Base-by-base conservation (phyloP, 495 filamentous ascomycete genomes). In the Tuber aestivum region DNA sequence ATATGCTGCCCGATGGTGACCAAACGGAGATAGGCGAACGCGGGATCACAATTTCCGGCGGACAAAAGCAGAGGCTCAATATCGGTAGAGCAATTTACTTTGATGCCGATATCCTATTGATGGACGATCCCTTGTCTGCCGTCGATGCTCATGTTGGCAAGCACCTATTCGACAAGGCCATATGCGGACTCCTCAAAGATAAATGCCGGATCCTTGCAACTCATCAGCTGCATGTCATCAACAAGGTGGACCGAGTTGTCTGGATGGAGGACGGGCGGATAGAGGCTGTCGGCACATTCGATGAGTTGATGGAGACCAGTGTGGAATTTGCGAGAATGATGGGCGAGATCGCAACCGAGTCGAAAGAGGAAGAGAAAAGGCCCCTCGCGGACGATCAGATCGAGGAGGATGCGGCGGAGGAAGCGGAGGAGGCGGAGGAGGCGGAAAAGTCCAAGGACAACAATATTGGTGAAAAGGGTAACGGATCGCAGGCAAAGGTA, bases 141-240 rank as follows among this genome's bases (percentile, higher is more conserved):
- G 92, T 95, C 7, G 93, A 95, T 83, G 92, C 93, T 12, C 92
- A 95, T 77, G 93, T 95, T 72, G 95, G 95, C 20, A 90, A 92
- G 23, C 95, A 97, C 83, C 95, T 99, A 82, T 97, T 99, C 86
- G 94, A 97, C 81, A 90, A 97, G 75, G 95, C 94, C 48, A 97
- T 99, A 70, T 90, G 93, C 70, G 95, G 95, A 41, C 86, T 97
- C 40, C 86, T 99, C 71, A 92, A 92, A 79, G 89, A 95, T 84
- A 96, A 97, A 78, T 94, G 93, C 82, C 86, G 95, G 42, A 91
- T 98, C 44, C 87, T 99, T 48, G 95, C 95, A 7, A 99, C 95
- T 0, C 95, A 99, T 84, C 95, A 97, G 82, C 88, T 97, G 9
- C 94, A 95, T 85, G 94, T 98, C 38, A 88, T 97, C 23, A 92